Conservation (phyloP, 805 yeast species). For the Metschnikowia orientalis region DNA sequence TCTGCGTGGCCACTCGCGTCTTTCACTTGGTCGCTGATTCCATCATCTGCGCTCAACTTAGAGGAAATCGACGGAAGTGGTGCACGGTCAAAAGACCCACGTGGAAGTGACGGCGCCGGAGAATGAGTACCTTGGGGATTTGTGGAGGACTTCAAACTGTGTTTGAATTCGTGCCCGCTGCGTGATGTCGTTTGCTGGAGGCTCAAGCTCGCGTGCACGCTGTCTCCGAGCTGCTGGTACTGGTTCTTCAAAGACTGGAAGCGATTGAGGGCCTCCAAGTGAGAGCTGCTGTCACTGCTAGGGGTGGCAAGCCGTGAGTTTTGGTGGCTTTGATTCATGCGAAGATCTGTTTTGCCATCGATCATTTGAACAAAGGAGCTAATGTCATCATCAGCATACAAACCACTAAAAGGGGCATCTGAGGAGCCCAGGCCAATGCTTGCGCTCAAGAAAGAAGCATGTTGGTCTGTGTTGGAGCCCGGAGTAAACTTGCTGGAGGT, state of each 20-base stretch:
- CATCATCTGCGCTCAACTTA: conserved; percentile 22
- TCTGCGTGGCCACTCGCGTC: conserved; percentile 6
- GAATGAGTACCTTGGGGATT: conserved; percentile 17
- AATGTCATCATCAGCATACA: conserved; percentile 54
- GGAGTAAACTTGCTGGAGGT: conserved; percentile 17
- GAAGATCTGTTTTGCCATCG: conserved; percentile 57
- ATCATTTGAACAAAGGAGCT: conserved; percentile 68
- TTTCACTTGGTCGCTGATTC: conserved; percentile 1
- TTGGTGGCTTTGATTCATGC: conserved; percentile 24
- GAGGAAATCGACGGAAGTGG: conserved; percentile 33
- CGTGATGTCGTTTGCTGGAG: conserved; percentile 21
- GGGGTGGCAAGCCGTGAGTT: conserved; percentile 15
- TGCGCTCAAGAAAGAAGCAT: conserved; percentile 27
- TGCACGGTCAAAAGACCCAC: conserved; percentile 25
- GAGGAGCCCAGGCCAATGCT: conserved; percentile 36
- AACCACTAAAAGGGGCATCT: conserved; percentile 37
- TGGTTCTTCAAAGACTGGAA: conserved; percentile 50
- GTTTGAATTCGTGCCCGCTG: conserved; percentile 5
- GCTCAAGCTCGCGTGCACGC: conserved; percentile 47
- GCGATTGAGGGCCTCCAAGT: conserved; percentile 44
- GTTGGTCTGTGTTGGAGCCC: conserved; percentile 20
- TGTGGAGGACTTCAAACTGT: conserved; percentile 6
- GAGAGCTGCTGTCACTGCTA: conserved; percentile 19
- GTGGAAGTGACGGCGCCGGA: conserved; percentile 16
- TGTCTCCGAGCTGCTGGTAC: conserved; percentile 54